These are phyloP conservation scores for Aphanocladium album DNA, from an alignment of 2,329 filamentous ascomycete species.

Conservation along the genomic window DNA sequence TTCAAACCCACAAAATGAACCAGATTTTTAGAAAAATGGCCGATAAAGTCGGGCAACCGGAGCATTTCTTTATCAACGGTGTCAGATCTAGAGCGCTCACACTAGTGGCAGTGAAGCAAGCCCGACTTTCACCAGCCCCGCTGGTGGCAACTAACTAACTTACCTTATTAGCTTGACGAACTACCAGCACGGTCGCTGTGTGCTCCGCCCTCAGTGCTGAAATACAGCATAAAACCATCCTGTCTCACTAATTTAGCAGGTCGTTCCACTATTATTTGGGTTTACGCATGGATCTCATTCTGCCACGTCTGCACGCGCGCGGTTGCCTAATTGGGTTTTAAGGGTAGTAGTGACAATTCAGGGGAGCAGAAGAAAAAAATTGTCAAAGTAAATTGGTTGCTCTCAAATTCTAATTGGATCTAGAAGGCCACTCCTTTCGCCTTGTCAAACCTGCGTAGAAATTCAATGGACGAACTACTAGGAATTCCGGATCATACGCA, in stretches of 20 bases:
- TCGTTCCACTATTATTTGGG: too few species aligned
- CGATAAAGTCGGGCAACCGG: not conserved
- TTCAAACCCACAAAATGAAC: not conserved
- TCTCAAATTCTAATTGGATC: not conserved
- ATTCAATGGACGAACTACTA: conserved; percentile 18
- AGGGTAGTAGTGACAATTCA: too few species aligned
- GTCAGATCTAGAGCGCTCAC: not conserved
- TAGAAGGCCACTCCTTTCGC: not conserved
- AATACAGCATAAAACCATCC: too few species aligned
- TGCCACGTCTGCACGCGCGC: too few species aligned
- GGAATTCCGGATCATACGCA: conserved; percentile 19
- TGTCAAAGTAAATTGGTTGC: too few species aligned
- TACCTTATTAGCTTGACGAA: too few species aligned
- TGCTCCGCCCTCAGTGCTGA: too few species aligned
- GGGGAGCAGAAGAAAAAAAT: too few species aligned
- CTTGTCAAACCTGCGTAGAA: conserved; percentile 16
- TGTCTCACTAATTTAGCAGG: too few species aligned
- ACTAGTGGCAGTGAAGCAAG: not conserved
- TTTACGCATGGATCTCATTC: too few species aligned
- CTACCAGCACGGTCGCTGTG: too few species aligned
- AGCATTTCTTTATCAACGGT: not conserved
- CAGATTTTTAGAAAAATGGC: not conserved
- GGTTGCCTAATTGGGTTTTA: too few species aligned
- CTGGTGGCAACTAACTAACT: not conserved
- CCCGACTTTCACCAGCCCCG: not conserved